A percentile compares a stretch with the other conserved stretches of the same genome.
These are phyloP conservation scores for Candida ovalis DNA, from an alignment of 805 yeast genomes.

Conservation along the genomic window DNA sequence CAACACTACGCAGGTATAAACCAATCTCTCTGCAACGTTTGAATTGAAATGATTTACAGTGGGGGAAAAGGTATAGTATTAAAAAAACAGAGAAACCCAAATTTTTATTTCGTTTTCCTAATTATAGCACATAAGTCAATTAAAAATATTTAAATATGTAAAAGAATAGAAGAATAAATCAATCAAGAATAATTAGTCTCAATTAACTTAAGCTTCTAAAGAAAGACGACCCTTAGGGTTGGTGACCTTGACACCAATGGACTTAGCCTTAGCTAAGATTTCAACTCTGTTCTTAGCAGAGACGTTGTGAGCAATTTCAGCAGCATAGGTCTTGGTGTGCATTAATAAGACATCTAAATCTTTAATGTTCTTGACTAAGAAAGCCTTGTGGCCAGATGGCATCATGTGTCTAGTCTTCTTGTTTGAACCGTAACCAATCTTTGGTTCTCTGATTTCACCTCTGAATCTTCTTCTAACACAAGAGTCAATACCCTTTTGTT, in stretches of 20 bases:
- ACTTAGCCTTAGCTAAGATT: conserved; percentile 95
- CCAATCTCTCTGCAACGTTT: no score
- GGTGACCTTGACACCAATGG: conserved; percentile 98
- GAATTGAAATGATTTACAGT: no score
- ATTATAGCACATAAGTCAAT: conserved; percentile 17
- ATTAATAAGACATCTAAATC: conserved; percentile 93
- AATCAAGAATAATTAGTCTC: background rate
- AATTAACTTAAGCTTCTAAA: conserved; percentile 79
- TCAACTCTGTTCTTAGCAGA: conserved; percentile 98
- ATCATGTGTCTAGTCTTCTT: conserved; percentile 93
- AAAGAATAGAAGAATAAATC: conserved; percentile 2
- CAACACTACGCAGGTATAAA: no score
- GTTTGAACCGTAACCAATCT: conserved; percentile 99
- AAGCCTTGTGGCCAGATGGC: conserved; percentile 98
- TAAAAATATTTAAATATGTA: conserved; percentile 13
- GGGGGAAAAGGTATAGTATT: background rate
- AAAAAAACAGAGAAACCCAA: conserved; percentile 2
- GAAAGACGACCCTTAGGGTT: conserved; percentile 98
- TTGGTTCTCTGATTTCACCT: conserved; percentile 98
- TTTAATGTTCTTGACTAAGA: conserved; percentile 85
- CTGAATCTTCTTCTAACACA: conserved; percentile 99
- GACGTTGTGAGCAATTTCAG: conserved; percentile 98
- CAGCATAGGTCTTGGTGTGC: conserved; percentile 99
- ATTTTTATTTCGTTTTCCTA: conserved; percentile 1
- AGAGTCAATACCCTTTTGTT: conserved; percentile 99